Evolutionary conservation across 768 basidiomycete species (phyloP), one percentile per base, ranked within the genome.

Genomic region (Cystofilobasidium ferigula): DNA sequence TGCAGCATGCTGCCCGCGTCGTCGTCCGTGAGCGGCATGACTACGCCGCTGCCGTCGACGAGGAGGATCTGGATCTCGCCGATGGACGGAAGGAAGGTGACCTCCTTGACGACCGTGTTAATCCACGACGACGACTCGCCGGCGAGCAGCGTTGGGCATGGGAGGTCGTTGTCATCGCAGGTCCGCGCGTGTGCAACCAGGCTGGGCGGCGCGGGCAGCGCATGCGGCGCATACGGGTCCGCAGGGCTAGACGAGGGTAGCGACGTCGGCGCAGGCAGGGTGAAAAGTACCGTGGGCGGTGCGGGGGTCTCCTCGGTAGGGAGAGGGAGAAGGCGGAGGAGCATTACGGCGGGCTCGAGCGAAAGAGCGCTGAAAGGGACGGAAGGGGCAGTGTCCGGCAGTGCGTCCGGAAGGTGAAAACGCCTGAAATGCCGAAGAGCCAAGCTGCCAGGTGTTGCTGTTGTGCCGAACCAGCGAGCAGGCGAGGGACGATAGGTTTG

Each of bases 261-360:
- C 28, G 51, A 54, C 45, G 30, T 48, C 4, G 59, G 72, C 7
- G 74, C 61, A 1, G 75, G 74, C 10, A 77, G 72, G 60, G 75
- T 76, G 71, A 77, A 77, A 63, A 77, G 73, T 68, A 77, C 75
- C n/a, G 76, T 77, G 9, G 75, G 72, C 26, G 76, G 76, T 20
- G 71, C 36, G 8, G 74, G 72, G 30, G 73, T 70, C 7, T 64
- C 38, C 20, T 70, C 56, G 14, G 74, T 72, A 10, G 76, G 70
- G 26, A 68, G 57, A 28, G 75, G 75, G 9, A 76, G 64, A 14
- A 77, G 71, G 61, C 75, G 73, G 40, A 77, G 75, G 14, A 77
- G 71, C 76, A 77, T 77, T 13, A n/a, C 61, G 36, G 43, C 12
- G 32, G n/a, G n/a, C n/a, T n/a, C n/a, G n/a, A n/a, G n/a, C n/a